A percentile compares a stretch with the other conserved stretches of the same genome.
These are phyloP conservation scores for Rosa rugosa DNA, from an alignment of 306 rosid genomes.

Conservation along the genomic window DNA sequence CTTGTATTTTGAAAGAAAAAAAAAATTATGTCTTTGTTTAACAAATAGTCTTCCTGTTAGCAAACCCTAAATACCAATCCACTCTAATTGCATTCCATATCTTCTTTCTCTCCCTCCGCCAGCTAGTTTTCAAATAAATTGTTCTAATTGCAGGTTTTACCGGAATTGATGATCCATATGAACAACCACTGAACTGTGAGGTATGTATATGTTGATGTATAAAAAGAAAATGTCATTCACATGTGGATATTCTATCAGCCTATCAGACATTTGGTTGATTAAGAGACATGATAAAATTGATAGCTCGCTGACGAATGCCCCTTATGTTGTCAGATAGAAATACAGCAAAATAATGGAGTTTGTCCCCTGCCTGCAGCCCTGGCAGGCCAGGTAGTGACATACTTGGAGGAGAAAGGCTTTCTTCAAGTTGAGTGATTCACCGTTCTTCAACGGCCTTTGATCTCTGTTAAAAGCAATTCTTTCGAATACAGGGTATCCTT, in stretches of 20 bases:
- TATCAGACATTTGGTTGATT: not conserved
- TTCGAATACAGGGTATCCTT: not conserved
- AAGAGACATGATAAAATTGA: not conserved
- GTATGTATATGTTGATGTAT: constrained; percentile 35
- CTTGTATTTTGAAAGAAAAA: not conserved
- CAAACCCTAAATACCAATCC: not conserved
- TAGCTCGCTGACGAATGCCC: constrained; percentile 11
- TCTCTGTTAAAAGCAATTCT: not conserved
- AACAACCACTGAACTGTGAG: constrained; percentile 77
- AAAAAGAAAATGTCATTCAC: not conserved
- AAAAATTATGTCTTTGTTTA: not conserved
- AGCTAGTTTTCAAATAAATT: not conserved
- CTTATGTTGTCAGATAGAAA: constrained; percentile 47
- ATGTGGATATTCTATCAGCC: not conserved
- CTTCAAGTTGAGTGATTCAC: constrained; percentile 41
- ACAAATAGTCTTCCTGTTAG: not conserved
- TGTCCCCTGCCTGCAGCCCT: constrained; percentile 59
- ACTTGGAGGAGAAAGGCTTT: constrained; percentile 69
- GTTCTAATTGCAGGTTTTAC: constrained; percentile 63
- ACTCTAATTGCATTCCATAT: not conserved
- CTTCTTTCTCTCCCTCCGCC: not conserved
- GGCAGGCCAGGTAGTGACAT: constrained; percentile 64
- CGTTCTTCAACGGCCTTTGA: not conserved
- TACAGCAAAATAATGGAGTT: constrained; percentile 48
- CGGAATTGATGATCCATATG: constrained; percentile 88